Conservation (phyloP, 2,329 filamentous ascomycete genomes). For the Sclerotinia nivalis region DNA sequence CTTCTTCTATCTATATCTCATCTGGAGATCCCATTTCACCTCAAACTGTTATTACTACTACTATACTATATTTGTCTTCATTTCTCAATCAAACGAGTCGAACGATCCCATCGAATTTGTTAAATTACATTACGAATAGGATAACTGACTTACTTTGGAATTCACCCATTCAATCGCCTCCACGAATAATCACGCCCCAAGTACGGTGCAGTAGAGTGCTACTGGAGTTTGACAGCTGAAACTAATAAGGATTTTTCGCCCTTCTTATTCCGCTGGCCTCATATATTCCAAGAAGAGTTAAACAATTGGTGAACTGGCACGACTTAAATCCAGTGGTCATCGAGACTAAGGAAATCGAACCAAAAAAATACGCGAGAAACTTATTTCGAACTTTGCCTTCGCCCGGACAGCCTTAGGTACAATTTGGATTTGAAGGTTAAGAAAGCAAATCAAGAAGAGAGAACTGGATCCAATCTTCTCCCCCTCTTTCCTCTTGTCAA, state of each 20-base stretch:
- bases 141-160: not conserved
- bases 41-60: not conserved
- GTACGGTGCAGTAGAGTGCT: not conserved
- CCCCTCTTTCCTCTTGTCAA: not conserved
- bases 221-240: not conserved
- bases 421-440: constrained; percentile 1
- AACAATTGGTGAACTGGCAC: constrained; percentile 2
- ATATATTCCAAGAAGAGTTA: constrained; percentile 2
- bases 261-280: constrained; percentile 5
- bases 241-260: not conserved
- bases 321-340: not conserved
- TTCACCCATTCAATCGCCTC: constrained; percentile 19
- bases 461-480: not conserved
- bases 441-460: constrained; percentile 13
- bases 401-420: constrained; percentile 8
- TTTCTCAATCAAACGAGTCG: not conserved
- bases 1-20: not conserved
- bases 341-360: not conserved
- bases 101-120: not conserved
- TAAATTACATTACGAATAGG: not conserved
- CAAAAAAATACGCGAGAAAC: constrained; percentile 17
- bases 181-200: not conserved
- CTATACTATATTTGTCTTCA: not conserved
- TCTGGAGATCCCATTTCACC: not conserved
- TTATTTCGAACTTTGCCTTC: constrained; percentile 1